Percentiles rank a stretch among this genome's conserved stretches.
phyloP scores from a whole-genome alignment of 1,284 basidiomycete genomes.

The Mycosarcoma maydis region DNA sequence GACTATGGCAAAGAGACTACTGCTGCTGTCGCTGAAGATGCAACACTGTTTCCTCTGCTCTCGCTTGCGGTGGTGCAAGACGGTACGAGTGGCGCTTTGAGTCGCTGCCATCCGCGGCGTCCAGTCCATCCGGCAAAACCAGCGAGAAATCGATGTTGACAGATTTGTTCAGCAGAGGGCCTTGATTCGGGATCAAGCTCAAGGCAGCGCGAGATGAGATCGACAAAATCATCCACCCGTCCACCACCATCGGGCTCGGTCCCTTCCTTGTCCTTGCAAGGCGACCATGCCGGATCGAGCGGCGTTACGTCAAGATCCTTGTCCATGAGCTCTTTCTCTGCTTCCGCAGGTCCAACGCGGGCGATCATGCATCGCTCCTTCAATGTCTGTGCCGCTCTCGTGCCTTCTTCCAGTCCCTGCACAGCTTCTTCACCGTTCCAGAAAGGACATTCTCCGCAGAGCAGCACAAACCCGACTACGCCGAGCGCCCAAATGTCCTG shows the following conservation, averaged over 20 bases:
- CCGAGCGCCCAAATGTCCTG: constrained; percentile 99
- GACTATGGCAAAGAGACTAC: neutral
- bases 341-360: constrained; percentile 27
- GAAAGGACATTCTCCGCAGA: constrained; percentile 90
- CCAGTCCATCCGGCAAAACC: constrained; percentile 71
- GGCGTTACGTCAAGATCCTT: constrained; percentile 21
- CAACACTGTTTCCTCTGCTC: constrained; percentile 1
- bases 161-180: constrained; percentile 83
- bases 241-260: constrained; percentile 76
- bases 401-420: constrained; percentile 55
- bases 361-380: constrained; percentile 51
- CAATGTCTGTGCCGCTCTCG: constrained; percentile 55
- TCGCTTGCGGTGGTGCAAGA: constrained; percentile 24
- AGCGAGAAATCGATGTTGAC: constrained; percentile 79
- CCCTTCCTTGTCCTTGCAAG: constrained; percentile 33
- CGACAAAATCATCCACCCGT: constrained; percentile 80
- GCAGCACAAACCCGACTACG: constrained; percentile 94
- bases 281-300: constrained; percentile 35
- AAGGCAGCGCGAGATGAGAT: constrained; percentile 81
- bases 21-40: neutral
- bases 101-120: constrained; percentile 58
- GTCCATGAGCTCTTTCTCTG: constrained; percentile 16
- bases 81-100: constrained; percentile 21
- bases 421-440: constrained; percentile 70
- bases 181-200: constrained; percentile 71